phyloP scores from a whole-genome alignment of 2,329 filamentous ascomycete species.

The Cryphonectria radicalis region DNA sequence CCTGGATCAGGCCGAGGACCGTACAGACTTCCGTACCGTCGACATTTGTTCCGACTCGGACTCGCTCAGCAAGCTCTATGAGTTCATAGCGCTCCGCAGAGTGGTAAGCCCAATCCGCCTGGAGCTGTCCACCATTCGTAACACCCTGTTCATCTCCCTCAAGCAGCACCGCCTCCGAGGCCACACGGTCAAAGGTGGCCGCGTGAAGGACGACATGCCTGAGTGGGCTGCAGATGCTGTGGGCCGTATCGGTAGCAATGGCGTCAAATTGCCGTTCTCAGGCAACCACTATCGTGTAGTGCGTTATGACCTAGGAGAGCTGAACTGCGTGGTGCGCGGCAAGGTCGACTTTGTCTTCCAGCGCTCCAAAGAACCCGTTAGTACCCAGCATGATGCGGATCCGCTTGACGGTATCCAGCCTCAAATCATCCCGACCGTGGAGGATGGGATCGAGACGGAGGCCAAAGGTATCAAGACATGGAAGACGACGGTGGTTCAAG shows the following conservation, averaged over 20 bases:
- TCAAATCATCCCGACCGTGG: not conserved
- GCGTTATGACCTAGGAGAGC: constrained; percentile 15
- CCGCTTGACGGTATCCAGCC: constrained; percentile 5
- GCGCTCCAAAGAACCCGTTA: not conserved
- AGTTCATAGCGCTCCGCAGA: constrained; percentile 11
- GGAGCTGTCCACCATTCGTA: constrained; percentile 20
- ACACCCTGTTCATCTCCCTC: constrained; percentile 21
- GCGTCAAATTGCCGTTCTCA: constrained; percentile 3
- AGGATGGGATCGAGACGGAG: not conserved
- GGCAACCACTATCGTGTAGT: constrained; percentile 22
- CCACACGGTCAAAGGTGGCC: not conserved
- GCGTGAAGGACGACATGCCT: not conserved
- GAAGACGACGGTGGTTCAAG: constrained; percentile 13
- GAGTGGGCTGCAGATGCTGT: constrained; percentile 21
- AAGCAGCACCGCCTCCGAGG: constrained; percentile 17
- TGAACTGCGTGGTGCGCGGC: constrained; percentile 17
- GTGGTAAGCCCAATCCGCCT: constrained; percentile 16
- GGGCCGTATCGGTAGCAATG: not conserved
- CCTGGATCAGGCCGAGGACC: constrained; percentile 5
- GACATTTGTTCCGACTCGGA: constrained; percentile 23
- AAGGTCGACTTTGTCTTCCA: constrained; percentile 22
- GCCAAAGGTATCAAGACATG: not conserved
- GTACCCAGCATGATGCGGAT: not conserved
- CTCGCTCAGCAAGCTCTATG: constrained; percentile 17
- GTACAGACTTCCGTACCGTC: constrained; percentile 2